phyloP scores from a whole-genome alignment of 2,329 filamentous ascomycete species.

The Nemania sp. region DNA sequence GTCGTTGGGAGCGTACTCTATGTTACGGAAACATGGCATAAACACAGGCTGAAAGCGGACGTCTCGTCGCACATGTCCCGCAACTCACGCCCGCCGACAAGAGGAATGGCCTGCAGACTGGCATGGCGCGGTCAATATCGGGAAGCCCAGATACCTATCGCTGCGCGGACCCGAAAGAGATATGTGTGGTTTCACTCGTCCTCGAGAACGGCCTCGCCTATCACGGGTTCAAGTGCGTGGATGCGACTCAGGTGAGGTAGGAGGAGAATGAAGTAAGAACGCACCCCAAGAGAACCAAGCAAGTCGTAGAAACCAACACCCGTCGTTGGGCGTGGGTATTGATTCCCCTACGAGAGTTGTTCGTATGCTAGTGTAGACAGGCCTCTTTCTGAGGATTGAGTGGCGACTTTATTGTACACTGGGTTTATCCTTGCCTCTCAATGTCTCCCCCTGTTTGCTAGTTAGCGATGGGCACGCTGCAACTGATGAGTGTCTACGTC shows the following conservation, averaged over 20 bases:
- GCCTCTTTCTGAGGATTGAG: slow-evolving; percentile 35
- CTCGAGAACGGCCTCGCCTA: no score
- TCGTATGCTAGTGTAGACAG: slow-evolving; percentile 29
- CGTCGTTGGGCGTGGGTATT: slow-evolving; percentile 3
- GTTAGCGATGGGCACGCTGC: not conserved
- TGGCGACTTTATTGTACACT: slow-evolving; percentile 35
- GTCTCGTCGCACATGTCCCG: no score
- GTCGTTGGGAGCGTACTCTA: no score
- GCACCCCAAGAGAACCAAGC: not conserved
- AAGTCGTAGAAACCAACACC: not conserved
- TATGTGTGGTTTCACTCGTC: no score
- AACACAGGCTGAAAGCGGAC: no score
- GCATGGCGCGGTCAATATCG: no score
- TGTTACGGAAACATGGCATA: no score
- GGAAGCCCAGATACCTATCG: no score
- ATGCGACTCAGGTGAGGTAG: no score
- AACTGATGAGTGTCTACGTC: not conserved
- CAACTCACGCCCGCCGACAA: not conserved
- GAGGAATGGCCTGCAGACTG: no score
- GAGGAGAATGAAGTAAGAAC: not conserved
- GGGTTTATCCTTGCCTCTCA: not conserved
- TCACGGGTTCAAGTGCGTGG: no score
- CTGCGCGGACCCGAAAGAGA: no score
- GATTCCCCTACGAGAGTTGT: slow-evolving; percentile 21
- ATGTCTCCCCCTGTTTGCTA: not conserved